These are phyloP conservation scores for Ophiocordyceps camponoti-rufipedis DNA, from an alignment of 2,329 filamentous ascomycete genomes.

Conservation along the genomic window DNA sequence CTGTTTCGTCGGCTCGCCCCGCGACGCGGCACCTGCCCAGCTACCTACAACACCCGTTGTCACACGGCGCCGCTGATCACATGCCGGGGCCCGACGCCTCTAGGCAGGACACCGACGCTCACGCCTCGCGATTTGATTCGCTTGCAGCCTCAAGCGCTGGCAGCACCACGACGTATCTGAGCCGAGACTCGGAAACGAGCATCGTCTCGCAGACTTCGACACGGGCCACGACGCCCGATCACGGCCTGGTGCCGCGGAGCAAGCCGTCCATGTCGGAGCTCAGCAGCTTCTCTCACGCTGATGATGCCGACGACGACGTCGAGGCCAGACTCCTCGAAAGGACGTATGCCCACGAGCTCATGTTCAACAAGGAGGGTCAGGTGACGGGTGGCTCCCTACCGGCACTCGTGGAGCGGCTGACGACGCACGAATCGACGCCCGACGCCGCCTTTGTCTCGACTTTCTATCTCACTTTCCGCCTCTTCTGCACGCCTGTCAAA, in stretches of 20 bases:
- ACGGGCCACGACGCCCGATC: slow-evolving; percentile 71
- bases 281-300: slow-evolving; percentile 48
- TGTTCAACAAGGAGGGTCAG: slow-evolving; percentile 86
- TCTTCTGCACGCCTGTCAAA: slow-evolving; percentile 68
- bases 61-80: slow-evolving; percentile 10
- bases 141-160: slow-evolving; percentile 60
- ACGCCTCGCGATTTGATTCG: slow-evolving; percentile 44
- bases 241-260: slow-evolving; percentile 31
- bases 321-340: slow-evolving; percentile 79
- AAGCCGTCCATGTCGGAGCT: slow-evolving; percentile 50
- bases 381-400: slow-evolving; percentile 84
- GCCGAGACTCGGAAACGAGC: slow-evolving; percentile 67
- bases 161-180: slow-evolving; percentile 61
- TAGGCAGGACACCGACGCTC: slow-evolving; percentile 30
- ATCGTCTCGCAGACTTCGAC: slow-evolving; percentile 69
- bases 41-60: not conserved
- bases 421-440: slow-evolving; percentile 80
- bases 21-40: slow-evolving; percentile 36
- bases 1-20: slow-evolving; percentile 28
- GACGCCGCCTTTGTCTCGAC: slow-evolving; percentile 84
- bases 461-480: slow-evolving; percentile 89
- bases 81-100: slow-evolving; percentile 15
- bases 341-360: slow-evolving; percentile 78
- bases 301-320: slow-evolving; percentile 65
- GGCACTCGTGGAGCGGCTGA: slow-evolving; percentile 85